These are phyloP conservation scores for Saccharomycopsis babjevae DNA, from an alignment of 805 yeast genomes.

Conservation along the genomic window DNA sequence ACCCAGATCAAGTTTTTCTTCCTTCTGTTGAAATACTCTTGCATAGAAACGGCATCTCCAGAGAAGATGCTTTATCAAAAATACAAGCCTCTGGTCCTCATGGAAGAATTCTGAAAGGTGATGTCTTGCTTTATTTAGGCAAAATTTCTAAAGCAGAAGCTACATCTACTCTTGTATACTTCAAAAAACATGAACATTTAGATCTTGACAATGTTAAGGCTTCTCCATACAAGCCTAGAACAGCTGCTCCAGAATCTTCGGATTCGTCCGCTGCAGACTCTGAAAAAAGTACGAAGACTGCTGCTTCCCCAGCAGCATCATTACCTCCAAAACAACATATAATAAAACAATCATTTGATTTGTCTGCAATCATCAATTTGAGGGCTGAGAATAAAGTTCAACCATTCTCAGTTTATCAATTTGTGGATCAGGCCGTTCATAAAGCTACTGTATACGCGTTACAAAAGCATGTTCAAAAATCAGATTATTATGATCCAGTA, in stretches of 20 bases:
- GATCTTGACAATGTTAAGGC: constrained; percentile 62
- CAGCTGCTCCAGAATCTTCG: constrained; percentile 21
- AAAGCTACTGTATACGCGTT: constrained; percentile 37
- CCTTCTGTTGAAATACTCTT: constrained; percentile 74
- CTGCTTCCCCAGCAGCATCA: constrained; percentile 22
- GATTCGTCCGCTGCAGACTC: constrained; percentile 23
- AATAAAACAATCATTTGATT: constrained; percentile 25
- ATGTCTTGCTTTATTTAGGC: constrained; percentile 78
- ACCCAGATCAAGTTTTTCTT: constrained; percentile 53
- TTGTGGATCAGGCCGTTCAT: constrained; percentile 35
- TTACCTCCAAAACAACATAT: constrained; percentile 25
- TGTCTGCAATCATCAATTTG: constrained; percentile 22
- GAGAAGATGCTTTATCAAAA: constrained; percentile 57
- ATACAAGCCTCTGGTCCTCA: constrained; percentile 82
- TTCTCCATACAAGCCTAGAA: constrained; percentile 23
- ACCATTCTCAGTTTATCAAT: constrained; percentile 24
- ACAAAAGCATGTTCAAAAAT: constrained; percentile 27
- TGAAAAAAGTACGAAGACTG: constrained; percentile 20
- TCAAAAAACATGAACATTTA: constrained; percentile 48
- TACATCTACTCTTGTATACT: constrained; percentile 40
- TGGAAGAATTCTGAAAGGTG: constrained; percentile 85
- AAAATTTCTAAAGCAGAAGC: constrained; percentile 50
- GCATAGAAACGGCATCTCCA: constrained; percentile 49
- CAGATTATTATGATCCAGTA: constrained; percentile 46
- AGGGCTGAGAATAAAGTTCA: constrained; percentile 26